Evolutionary conservation across 2,329 filamentous ascomycete genomes (phyloP), one percentile per base, ranked within the genome.

Genomic region (Pseudodiploospora longispora): DNA sequence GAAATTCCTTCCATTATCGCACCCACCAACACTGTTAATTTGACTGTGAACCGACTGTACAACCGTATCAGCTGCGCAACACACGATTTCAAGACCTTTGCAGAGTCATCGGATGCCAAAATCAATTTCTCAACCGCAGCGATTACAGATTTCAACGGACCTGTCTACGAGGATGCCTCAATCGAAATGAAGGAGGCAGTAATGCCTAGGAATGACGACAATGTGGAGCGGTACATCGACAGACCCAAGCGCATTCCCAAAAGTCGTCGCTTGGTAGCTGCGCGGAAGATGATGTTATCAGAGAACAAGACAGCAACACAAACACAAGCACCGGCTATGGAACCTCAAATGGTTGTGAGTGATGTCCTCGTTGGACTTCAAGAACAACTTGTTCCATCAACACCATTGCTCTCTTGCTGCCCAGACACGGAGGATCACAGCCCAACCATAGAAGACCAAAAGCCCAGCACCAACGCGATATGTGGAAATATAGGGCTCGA

Each of bases 31-130:
- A 42, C 36, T 35, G 42, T 42, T 35, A 45, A 36, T 33, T 31
- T 41, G n/a, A 31, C 46, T 12, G 32, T 47, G 38, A 47, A 47
- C 39, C 30, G 43, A 12, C 28, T 47, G 32, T 47, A 45, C 33
- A 38, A 47, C 36, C 12, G 34, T 36, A 29, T 10, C 6, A 5
- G 6, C 6, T 12, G 19, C 7, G 5, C 12, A 10, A 10, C n/a
- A 6, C 27, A 19, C 27, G 27, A 10, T 6, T 38, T 38, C 36
- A 6, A 12, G 36, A 38, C 36, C 6, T 38, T 38, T 27, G 12
- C 27, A 5, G 6, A 10, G 10, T 10, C 36, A 10, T 6, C 36
- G 7, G 36, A 28, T 7, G 36, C 36, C 36, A 19, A 38, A 10
- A 27, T 38, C n/a, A 10, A 12, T 12, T 19, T 38, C 36, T 6